Evolutionary conservation across 225 moss, liverwort and hornwort species (phyloP), one percentile per base, ranked within the genome.

Genomic region (Ulota crispa): DNA sequence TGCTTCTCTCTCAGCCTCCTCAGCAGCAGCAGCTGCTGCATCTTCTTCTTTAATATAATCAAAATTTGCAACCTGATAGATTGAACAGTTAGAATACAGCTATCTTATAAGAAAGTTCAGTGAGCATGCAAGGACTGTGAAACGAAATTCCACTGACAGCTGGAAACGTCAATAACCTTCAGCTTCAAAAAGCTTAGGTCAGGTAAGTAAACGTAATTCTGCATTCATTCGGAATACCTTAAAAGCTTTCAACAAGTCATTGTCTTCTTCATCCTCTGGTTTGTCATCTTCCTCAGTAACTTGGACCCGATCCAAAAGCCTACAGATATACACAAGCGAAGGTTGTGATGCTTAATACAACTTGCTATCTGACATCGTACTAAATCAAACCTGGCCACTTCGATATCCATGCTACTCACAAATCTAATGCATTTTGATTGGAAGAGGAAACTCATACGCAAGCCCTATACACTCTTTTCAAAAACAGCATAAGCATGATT

Each of bases 251-350:
- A 94, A 85, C 81, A 99, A 80, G 71, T 94, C 95, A 83, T 86
- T 92, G 70, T 90, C 94, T 86, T 96, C 96, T 84, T 92, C 96
- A 65, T 96, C 98, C 67, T 92, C 93, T 50, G 87, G 68, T 84
- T 88, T 91, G 64, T 87, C 95, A 73, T 92, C 95, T 77, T 88
- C 87, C 72, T 79, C 90, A 8, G 86, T 90, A 80, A 91, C 88
- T 72, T 95, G 93, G 72, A 91, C 92, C 77, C 94, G 89, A 79
- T 99, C 98, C 86, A 99, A 85, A 73, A 99, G 86, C 79, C 98
- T 97, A 85, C 81, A 71, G 6, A 39, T n/a, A 65, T 16, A 52
- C 60, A 70, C 34, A 32, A 9, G 60, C 65, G 60, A 70, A 70
- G 13, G 13, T 18, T 74, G 26, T 1, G 23, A 74, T 43, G 20